These are phyloP conservation scores for Pythium folliculosum DNA, from an alignment of 352 stramenopile species.

Conservation along the genomic window DNA sequence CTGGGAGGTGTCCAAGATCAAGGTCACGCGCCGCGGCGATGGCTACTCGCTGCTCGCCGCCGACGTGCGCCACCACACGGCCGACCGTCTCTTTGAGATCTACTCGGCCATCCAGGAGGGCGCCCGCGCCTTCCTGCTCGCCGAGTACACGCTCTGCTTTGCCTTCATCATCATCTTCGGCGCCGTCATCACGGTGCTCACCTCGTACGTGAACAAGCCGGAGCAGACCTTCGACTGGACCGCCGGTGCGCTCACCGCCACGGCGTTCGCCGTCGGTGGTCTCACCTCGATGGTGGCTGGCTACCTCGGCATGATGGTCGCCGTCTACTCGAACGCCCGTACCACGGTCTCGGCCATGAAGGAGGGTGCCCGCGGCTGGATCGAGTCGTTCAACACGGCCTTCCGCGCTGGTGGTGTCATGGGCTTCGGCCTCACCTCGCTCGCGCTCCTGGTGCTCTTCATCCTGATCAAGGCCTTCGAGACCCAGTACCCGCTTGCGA, in stretches of 20 bases:
- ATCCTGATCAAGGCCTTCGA: conserved; percentile 94
- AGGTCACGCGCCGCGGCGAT: conserved; percentile 83
- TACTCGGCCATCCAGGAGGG: conserved; percentile 97
- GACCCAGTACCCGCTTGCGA: conserved; percentile 87
- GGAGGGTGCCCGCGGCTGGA: conserved; percentile 91
- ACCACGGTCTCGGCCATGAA: conserved; percentile 98
- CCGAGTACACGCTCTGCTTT: conserved; percentile 98
- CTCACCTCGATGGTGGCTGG: conserved; percentile 97
- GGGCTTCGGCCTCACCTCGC: conserved; percentile 97
- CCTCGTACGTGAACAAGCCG: conserved; percentile 90
- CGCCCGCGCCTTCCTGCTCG: conserved; percentile 96
- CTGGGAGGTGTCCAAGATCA: conserved; percentile 89
- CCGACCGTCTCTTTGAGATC: conserved; percentile 90
- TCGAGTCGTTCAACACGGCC: conserved; percentile 97
- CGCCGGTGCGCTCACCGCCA: conserved; percentile 92
- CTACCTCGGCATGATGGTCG: conserved; percentile 99
- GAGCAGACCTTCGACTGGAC: conserved; percentile 85
- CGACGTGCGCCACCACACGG: conserved; percentile 80
- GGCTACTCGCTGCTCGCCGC: conserved; percentile 76
- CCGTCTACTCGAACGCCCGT: conserved; percentile 98
- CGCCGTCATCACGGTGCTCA: conserved; percentile 88
- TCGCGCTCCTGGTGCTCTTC: conserved; percentile 98
- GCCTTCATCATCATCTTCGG: conserved; percentile 95
- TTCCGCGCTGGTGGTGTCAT: conserved; percentile 99
- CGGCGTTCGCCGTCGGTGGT: conserved; percentile 97